Percentiles rank a stretch among this genome's conserved stretches.
Conservation (phyloP, 2,329 filamentous ascomycete genomes). For the Plectosphaerella cucumerina region DNA sequence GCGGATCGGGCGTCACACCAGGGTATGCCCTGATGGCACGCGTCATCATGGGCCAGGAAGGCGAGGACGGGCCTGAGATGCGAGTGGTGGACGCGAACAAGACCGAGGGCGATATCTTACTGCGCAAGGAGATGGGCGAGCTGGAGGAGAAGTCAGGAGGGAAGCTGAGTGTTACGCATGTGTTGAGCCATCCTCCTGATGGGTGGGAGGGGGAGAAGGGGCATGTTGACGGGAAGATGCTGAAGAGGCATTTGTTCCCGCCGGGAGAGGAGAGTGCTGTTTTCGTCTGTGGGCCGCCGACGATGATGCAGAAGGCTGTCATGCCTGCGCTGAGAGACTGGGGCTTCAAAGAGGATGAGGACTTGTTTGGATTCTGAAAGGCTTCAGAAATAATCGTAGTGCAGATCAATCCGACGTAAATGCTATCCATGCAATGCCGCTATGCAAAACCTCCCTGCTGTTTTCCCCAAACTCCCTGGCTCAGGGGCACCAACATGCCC, state of each 20-base stretch:
- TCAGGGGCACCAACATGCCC: not conserved
- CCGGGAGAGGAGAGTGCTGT: conserved; percentile 34
- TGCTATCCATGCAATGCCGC: not conserved
- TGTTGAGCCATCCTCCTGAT: conserved; percentile 38
- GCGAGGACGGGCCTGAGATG: conserved; percentile 31
- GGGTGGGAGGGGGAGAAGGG: conserved; percentile 41
- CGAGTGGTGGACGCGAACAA: conserved; percentile 44
- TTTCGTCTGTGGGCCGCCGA: conserved; percentile 45
- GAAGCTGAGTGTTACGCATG: conserved; percentile 39
- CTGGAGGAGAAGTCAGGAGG: conserved; percentile 30
- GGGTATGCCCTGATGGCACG: conserved; percentile 45
- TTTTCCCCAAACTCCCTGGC: not conserved
- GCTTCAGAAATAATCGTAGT: not conserved
- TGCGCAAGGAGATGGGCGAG: conserved; percentile 34
- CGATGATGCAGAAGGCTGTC: conserved; percentile 47
- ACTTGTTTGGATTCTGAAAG: conserved; percentile 36
- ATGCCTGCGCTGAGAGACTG: conserved; percentile 40
- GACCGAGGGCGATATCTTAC: conserved; percentile 39
- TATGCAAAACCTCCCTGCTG: not conserved
- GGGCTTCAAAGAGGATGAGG: conserved; percentile 39
- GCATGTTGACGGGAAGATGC: conserved; percentile 34
- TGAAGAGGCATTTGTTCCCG: conserved; percentile 34
- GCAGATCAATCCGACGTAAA: not conserved
- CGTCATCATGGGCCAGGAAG: conserved; percentile 23
- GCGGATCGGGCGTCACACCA: conserved; percentile 46